Base-by-base conservation (phyloP, 1,284 basidiomycete species). In the Naganishia cerealis region DNA sequence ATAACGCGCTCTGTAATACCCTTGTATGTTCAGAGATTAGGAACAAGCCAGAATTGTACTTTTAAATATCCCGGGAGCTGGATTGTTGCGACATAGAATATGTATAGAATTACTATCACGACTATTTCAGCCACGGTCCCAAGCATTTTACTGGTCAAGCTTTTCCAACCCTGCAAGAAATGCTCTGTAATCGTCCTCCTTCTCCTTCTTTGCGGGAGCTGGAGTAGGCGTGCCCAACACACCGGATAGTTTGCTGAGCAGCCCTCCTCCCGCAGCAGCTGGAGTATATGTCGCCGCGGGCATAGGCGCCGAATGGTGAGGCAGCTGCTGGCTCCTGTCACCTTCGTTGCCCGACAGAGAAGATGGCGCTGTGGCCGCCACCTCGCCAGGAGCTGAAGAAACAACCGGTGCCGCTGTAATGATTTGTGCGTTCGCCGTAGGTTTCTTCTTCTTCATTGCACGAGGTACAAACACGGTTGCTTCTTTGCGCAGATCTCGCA, bases 401-500 rank as follows among this genome's bases (percentile, higher is more conserved):
- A 13, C 71, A 2, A 74, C 75, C 6, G 80, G 78, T 0, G 79
- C 75, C 15, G 79, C 77, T 53, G 78, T 77, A 65, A 80, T 73
- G 33, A 61, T 61, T 9, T 61, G 67, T 0, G 74, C 66, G 3
- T 50, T 72, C 0, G 59, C 67, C 5, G 65, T 61, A 5, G 58
- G 58, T 65, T 76, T 74, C 66, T 78, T 78, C 57, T 77, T 71
- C 71, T 79, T 80, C 13, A 82, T 74, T 1, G 79, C 81, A 16
- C 80, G 72, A 0, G 93, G 93, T 1, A 95, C 87, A 75, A 97
- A 96, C 0, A 90, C 86, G 0, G 91, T 94, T 9, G 89, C 87
- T 77, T 97, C 93, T 78, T 92, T 93, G 81, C 92, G 92, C 72
- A 96, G 84, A 78, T 97, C 91, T 26, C 93, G 88, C 55, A 97